phyloP scores from a whole-genome alignment of 2,329 filamentous ascomycete genomes.

The Nannizziopsis barbatae region DNA sequence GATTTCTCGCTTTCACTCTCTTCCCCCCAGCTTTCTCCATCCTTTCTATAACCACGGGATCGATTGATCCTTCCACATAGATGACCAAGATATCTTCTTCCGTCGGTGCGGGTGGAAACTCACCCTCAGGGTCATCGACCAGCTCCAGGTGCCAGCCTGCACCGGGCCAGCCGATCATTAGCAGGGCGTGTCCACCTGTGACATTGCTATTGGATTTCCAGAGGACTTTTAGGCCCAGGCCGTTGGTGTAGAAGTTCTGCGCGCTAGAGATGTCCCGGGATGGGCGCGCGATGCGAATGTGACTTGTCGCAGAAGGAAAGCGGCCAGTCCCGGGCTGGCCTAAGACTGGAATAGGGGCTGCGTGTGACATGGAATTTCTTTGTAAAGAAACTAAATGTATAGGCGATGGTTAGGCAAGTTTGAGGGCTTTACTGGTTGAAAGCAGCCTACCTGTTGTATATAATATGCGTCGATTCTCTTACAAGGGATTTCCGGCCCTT shows the following conservation, averaged over 20 bases:
- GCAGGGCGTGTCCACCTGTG: conserved; percentile 30
- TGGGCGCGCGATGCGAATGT: conserved; percentile 35
- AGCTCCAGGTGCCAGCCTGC: conserved; percentile 38
- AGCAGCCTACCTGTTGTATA: no score
- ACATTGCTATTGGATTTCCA: conserved; percentile 29
- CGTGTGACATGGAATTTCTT: background rate
- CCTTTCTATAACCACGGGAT: conserved; percentile 24
- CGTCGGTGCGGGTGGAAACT: conserved; percentile 25
- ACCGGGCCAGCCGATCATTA: conserved; percentile 33
- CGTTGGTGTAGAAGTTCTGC: conserved; percentile 35
- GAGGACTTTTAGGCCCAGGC: conserved; percentile 32
- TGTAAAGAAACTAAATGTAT: background rate
- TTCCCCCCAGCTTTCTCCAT: conserved; percentile 28
- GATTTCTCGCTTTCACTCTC: conserved; percentile 33
- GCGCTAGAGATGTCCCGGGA: conserved; percentile 31
- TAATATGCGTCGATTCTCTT: no score
- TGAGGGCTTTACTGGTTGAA: no score
- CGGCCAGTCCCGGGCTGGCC: conserved; percentile 5
- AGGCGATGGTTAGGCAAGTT: background rate
- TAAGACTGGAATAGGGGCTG: background rate
- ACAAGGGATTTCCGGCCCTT: no score
- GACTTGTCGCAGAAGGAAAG: conserved; percentile 9
- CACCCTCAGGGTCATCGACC: conserved; percentile 29
- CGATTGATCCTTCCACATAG: conserved; percentile 29
- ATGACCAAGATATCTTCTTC: conserved; percentile 39